A percentile compares a stretch with the other conserved stretches of the same genome.
Evolutionary conservation across 306 rosid species (phyloP).

Genomic region (Medicago ruthenica): DNA sequence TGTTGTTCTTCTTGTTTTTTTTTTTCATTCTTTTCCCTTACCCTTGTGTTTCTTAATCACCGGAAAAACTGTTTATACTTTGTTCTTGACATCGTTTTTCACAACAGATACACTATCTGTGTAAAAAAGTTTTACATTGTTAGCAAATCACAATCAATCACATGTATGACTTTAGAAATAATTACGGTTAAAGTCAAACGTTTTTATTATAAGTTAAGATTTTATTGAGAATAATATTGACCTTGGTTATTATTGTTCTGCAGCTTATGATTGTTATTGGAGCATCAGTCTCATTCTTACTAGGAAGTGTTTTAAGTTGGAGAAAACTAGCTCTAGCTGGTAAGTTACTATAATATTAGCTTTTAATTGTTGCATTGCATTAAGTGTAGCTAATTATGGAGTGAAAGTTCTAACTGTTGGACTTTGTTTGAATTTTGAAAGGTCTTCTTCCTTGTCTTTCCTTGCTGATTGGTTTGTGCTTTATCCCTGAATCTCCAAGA

Average conservation of each 20-base stretch:
- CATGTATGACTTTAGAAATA: not conserved
- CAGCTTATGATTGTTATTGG: conserved; percentile 78
- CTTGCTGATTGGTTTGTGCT: conserved; percentile 69
- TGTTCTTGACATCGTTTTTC: too few species aligned
- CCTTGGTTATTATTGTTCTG: conserved; percentile 33
- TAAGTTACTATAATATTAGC: conserved; percentile 36
- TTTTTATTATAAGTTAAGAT: not conserved
- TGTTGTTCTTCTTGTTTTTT: too few species aligned
- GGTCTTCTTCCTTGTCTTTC: conserved; percentile 70
- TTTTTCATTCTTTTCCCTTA: too few species aligned
- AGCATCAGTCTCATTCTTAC: conserved; percentile 65
- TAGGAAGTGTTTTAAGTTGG: conserved; percentile 73
- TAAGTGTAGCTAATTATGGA: not conserved
- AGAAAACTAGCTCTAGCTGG: conserved; percentile 61
- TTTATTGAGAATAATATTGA: conserved; percentile 18
- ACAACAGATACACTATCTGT: not conserved
- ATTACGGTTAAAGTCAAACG: not conserved
- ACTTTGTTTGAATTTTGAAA: conserved; percentile 51
- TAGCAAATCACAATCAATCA: not conserved
- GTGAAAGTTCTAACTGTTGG: conserved; percentile 4
- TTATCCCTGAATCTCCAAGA: conserved; percentile 88
- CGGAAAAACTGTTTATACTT: too few species aligned
- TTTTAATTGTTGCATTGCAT: conserved; percentile 18
- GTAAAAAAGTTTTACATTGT: too few species aligned
- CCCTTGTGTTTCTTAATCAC: too few species aligned